Evolutionary conservation across 2,329 filamentous ascomycete species (phyloP), one percentile per base, ranked within the genome.

Genomic region (Dothistroma septosporum): DNA sequence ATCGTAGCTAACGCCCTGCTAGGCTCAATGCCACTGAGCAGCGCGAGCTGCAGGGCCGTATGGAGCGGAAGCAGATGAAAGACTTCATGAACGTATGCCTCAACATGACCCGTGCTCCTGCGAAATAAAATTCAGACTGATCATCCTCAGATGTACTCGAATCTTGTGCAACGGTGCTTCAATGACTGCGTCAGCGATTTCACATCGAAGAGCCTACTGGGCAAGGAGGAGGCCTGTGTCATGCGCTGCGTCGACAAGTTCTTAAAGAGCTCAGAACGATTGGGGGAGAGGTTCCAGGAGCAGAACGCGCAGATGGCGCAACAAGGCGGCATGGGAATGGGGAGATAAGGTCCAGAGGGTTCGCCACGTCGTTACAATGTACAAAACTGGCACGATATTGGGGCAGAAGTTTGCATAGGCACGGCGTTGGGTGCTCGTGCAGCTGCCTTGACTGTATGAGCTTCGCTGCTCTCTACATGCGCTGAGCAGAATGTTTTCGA

Each of bases 31-130:
- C 83, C 72, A 77, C 86, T 72, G 93, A 97, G 83, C 90, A 95
- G 82, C 90, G 91, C 80, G 91, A 94, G 83, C 89, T 99, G 75
- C 89, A 96, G 79, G 80, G 86, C 80, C 91, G 94, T 78, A 92
- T 99, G 86, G 92, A 97, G 82, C 90, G 90, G 80, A 95, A 94
- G 80, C 94, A 99, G 80, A 91, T 99, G 84, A 96, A 96, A 82
- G 93, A 97, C 76, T 97, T 99, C 76, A 96, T 97, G 88, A 90
- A 86, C 72, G 94, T 97, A 84, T 70, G 91, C 56, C 21, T 46
- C 49, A 12, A 28, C 1, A 28, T 9, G 14, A 50, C 16, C 24
- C 6, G 14, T 3, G 35, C 21, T 4, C 32, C 53, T 12, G 21
- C 12, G 12, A 3, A 11, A n/a, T 28, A 14, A 14, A 24, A 12